Conservation (phyloP, 129 eudicot species). For the Lactuca saligna region DNA sequence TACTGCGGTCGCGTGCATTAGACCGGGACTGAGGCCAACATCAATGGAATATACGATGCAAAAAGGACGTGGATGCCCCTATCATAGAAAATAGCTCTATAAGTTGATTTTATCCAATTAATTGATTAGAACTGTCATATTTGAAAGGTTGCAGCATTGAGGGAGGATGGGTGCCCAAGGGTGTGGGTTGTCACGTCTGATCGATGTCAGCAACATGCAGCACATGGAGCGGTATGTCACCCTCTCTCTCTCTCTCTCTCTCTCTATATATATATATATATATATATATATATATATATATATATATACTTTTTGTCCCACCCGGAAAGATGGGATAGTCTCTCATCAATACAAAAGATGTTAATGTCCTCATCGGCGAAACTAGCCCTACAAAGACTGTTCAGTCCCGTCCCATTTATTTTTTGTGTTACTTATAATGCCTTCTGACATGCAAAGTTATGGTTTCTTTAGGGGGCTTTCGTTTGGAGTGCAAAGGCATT, state of each 20-base stretch:
- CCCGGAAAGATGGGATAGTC: too few species aligned
- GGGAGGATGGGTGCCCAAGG: slow-evolving; percentile 82
- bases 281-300: neutral
- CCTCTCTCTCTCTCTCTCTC: too few species aligned
- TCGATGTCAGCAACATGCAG: slow-evolving; percentile 66
- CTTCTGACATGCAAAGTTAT: slow-evolving; percentile 3
- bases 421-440: slow-evolving; percentile 15
- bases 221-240: slow-evolving; percentile 70
- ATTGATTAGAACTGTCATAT: too few species aligned
- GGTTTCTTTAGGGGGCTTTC: slow-evolving; percentile 73
- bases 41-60: too few species aligned
- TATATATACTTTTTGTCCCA: neutral
- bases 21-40: too few species aligned
- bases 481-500: slow-evolving; percentile 89
- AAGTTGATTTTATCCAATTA: neutral
- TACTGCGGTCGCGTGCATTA: too few species aligned
- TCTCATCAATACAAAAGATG: too few species aligned
- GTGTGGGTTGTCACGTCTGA: slow-evolving; percentile 97
- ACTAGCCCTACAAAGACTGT: neutral
- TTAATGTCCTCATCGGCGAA: too few species aligned
- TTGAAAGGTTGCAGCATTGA: slow-evolving; percentile 75
- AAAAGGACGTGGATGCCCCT: too few species aligned
- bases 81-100: too few species aligned
- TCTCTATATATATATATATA: neutral
- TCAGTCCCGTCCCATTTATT: neutral